Percentiles rank a stretch among this genome's conserved stretches.
Conservation (phyloP, 306 rosid genomes). For the Cucurbita ficifolia region DNA sequence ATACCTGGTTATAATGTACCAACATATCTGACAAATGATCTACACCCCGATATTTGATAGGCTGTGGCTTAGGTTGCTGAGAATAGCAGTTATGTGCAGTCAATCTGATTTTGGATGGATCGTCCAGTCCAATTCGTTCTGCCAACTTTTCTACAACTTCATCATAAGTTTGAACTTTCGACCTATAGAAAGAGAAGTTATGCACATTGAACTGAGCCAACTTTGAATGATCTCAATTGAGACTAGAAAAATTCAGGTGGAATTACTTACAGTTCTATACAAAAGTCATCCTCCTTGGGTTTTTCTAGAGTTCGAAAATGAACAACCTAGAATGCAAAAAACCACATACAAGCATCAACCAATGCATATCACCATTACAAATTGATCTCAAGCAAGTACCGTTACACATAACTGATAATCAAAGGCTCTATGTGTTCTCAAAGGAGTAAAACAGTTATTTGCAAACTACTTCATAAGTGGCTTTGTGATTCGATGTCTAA, state of each 20-base stretch:
- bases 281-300: constrained; percentile 85
- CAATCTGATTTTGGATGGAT: constrained; percentile 72
- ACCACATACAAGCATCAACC: not conserved
- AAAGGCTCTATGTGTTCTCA: no score
- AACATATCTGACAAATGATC: constrained; percentile 76
- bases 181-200: constrained; percentile 25
- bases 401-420: not conserved
- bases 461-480: no score
- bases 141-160: constrained; percentile 65
- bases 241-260: not conserved
- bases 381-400: not conserved
- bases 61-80: constrained; percentile 83
- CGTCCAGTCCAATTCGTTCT: constrained; percentile 40
- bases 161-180: constrained; percentile 46
- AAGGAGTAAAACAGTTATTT: no score
- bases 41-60: constrained; percentile 60
- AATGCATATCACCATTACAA: not conserved
- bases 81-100: constrained; percentile 84
- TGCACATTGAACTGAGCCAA: not conserved
- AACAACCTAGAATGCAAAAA: constrained; percentile 49
- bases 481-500: no score
- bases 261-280: constrained; percentile 62
- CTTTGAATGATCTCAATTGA: not conserved
- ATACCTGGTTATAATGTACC: constrained; percentile 61
- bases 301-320: constrained; percentile 74